Base-by-base conservation (phyloP, 306 rosid species). In the Cicer yamashitae region DNA sequence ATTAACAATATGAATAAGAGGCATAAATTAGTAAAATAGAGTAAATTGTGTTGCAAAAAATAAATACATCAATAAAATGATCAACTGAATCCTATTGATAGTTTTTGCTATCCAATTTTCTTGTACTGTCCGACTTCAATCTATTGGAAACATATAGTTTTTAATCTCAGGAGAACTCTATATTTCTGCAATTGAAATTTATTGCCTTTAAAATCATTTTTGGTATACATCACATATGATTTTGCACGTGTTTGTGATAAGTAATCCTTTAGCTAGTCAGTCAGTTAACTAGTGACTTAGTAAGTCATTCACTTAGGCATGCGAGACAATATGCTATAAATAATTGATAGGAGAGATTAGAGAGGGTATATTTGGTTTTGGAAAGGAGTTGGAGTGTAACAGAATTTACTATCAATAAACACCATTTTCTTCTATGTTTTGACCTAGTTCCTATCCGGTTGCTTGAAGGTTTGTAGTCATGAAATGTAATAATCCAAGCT, bases 201-300 rank as follows among this genome's bases (percentile, higher is more conserved):
- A 65, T 76, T 76, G 73, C 80, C 47, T 40, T 64, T 3, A 37
- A 63, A 46, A 61, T 63, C 17, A 52, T 76, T 64, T 64, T 62
- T 48, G 48, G 15, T 12, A 34, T 75, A 13, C 64, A 75, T 4
- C 38, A 39, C 10, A 11, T n/a, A 51, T 40, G 38, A 53, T 76
- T 40, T 38, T 6, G 4, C 15, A 65, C 9, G n/a, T 66, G 47
- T 17, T 22, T 57, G 13, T 22, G 63, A 57, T 57, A 57, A 14
- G 39, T 10, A 25, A 6, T 57, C n/a, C 13, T 57, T 25, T 57
- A 57, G 40, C 14, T 56, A 10, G 39, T 58, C 40, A 58, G 39
- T 25, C 30, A 58, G 64, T 58, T 58, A 25, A 11, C 64, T 58
- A 22, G 61, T 22, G 61, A 22, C 61, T 54, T 54, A 54, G 30